Base-by-base conservation (phyloP, 768 basidiomycete genomes). In the Suillus luteus region DNA sequence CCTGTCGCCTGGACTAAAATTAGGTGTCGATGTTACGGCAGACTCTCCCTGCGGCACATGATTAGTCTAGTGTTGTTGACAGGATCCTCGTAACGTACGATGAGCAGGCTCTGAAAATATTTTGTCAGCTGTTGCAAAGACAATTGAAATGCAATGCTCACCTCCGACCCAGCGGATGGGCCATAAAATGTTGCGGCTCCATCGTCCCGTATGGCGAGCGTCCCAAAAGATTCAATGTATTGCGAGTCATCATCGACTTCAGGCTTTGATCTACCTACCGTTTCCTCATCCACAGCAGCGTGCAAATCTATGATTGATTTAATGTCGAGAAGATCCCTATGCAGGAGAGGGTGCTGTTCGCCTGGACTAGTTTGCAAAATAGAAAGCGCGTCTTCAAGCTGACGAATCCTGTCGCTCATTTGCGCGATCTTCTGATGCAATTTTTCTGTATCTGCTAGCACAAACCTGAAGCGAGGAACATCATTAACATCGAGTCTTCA, bases 101-200 rank as follows among this genome's bases (percentile, higher is more conserved):
- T 85, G 61, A 87, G 73, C 31, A 87, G 72, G 66, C 85, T 86
- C 85, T 86, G 24, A 37, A 69, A 31, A 10, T 46, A 24, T 33
- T n/a, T 7, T n/a, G 8, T 67, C 44, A 35, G 15, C 41, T 7
- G 31, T 52, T 46, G n/a, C 22, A 22, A 63, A 33, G 76, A 70
- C 22, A 81, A 67, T 3, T 48, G 40, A 70, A 31, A 51, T 62
- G 76, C 12, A 31, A 51, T 62, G 77, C 86, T 55, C 63, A 89
- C 89, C 80, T 92, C 90, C 58, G 85, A 83, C 9, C 88, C 88
- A 37, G 88, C 88, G 55, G 87, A 87, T n/a, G 86, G 80, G 22
- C 88, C 88, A 69, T 87, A 90, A 66, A 90, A 90, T 3, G 87
- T 89, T 3, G 86, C 82, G 5, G 85, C 87, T 22, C 89, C 89